Conservation (phyloP, 2,329 filamentous ascomycete species). For the Cladosporium austrohemisphaericum region DNA sequence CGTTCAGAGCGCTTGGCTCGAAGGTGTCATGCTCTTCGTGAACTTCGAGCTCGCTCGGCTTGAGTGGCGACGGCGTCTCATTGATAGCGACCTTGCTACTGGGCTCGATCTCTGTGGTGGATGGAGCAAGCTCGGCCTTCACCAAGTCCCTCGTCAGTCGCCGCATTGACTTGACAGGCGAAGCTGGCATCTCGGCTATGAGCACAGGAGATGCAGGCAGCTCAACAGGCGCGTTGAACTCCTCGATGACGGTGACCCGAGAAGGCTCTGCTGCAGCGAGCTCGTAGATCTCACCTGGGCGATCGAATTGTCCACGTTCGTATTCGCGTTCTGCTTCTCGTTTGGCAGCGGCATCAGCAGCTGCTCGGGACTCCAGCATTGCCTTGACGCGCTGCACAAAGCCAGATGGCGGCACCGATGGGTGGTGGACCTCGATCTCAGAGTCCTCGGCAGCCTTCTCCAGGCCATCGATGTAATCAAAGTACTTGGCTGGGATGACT, state of each 20-base stretch:
- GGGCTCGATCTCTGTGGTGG: slow-evolving; percentile 19
- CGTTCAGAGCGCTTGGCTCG: slow-evolving; percentile 5
- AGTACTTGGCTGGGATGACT: slow-evolving; percentile 33
- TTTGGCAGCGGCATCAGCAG: slow-evolving; percentile 25
- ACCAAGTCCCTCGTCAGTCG: slow-evolving; percentile 36
- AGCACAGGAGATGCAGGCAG: slow-evolving; percentile 34
- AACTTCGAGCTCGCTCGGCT: background rate
- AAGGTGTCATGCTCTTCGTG: background rate
- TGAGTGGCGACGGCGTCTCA: slow-evolving; percentile 11
- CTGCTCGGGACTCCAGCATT: slow-evolving; percentile 40
- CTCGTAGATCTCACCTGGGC: slow-evolving; percentile 26
- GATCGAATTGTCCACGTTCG: slow-evolving; percentile 14
- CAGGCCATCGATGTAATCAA: slow-evolving; percentile 32
- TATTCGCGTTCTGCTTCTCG: slow-evolving; percentile 20
- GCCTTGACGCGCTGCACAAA: slow-evolving; percentile 42
- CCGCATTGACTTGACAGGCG: slow-evolving; percentile 18
- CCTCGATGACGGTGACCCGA: slow-evolving; percentile 32
- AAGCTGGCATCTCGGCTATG: slow-evolving; percentile 25
- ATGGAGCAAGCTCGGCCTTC: slow-evolving; percentile 32
- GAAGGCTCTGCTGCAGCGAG: slow-evolving; percentile 31
- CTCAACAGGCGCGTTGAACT: slow-evolving; percentile 32
- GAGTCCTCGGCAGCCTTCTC: slow-evolving; percentile 34
- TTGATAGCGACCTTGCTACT: slow-evolving; percentile 8
- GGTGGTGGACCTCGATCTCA: slow-evolving; percentile 30
- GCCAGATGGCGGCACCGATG: slow-evolving; percentile 35